Evolutionary conservation across 176 grass and related monocot genomes (phyloP).

Genomic region (Oryza nivara): DNA sequence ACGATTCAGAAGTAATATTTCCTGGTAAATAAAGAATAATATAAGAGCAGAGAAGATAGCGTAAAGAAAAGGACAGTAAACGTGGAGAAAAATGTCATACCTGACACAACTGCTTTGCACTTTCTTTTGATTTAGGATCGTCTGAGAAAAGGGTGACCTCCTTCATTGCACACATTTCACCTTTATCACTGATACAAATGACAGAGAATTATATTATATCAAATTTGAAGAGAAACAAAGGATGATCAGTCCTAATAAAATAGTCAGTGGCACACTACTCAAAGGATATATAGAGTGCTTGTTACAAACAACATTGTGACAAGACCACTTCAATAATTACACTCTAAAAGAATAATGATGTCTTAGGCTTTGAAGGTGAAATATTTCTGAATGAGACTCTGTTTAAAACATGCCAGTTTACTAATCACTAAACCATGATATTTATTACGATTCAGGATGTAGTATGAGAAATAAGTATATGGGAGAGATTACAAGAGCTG

Average conservation of each 20-base stretch:
- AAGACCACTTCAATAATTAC: conserved; percentile 17
- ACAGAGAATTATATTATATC: conserved; percentile 28
- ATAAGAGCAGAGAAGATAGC: conserved; percentile 16
- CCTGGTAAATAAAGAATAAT: conserved; percentile 59
- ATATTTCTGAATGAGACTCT: neutral
- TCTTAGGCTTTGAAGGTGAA: conserved; percentile 11
- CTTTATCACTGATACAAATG: conserved; percentile 71
- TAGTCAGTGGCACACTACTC: conserved; percentile 14
- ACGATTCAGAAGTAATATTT: conserved; percentile 95
- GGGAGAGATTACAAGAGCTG: neutral
- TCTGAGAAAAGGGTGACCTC: conserved; percentile 99
- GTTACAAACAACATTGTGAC: conserved; percentile 24
- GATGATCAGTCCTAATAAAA: conserved; percentile 13
- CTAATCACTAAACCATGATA: conserved; percentile 34
- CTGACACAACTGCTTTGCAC: conserved; percentile 86
- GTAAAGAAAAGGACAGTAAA: conserved; percentile 34
- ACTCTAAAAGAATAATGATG: neutral
- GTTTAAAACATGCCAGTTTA: conserved; percentile 8
- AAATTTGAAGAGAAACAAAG: conserved; percentile 35
- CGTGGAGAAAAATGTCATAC: conserved; percentile 51
- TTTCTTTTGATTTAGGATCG: conserved; percentile 98
- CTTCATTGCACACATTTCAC: conserved; percentile 99
- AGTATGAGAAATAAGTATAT: neutral
- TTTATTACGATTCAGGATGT: conserved; percentile 10
- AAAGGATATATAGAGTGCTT: conserved; percentile 9